Base-by-base conservation (phyloP, 1,139 yeast species). In the Candida smagusa region DNA sequence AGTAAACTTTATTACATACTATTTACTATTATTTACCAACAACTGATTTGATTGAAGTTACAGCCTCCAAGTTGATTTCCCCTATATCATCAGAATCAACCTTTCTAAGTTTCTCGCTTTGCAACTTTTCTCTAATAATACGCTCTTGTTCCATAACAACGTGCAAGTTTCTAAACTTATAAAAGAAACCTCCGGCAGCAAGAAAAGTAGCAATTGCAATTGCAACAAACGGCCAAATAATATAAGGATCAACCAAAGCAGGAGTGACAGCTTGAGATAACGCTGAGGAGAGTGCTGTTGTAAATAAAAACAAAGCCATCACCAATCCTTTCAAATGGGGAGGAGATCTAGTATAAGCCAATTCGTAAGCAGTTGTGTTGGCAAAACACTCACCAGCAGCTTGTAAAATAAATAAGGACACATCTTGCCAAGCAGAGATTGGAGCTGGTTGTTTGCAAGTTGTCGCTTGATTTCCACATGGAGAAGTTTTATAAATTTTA, bases 311-410 rank as follows among this genome's bases (percentile, higher is more conserved):
- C 41, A 83, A 57, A 5, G 89, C 79, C 77, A 80, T 74, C 36
- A 81, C 84, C 46, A 82, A 68, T 37, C 85, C 79, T 56, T 80
- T 79, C 84, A 81, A 77, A 34, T 72, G 66, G 9, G 73, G 77
- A 35, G 89, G 87, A 24, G 88, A 74, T 55, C 83, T 72, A 2
- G 85, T 73, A 57, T 81, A 83, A 7, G 89, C 88, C 50, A 81
- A 68, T 58, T 81, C 88, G 51, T 81, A 79, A 40, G 79, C 84
- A 12, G 88, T 79, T 36, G 80, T 76, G 44, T 66, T 77, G 26
- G 85, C 82, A 51, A 81, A 81, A 63, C 85, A 80, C 60, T 82
- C 89, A 42, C 84, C 78, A 21, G 76, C 65, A 28, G 88, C 87
- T 39, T 78, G 75, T 35, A 79, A 57, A 31, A 74, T 66, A 53